Evolutionary conservation across 345 rosid species (phyloP), one percentile per base, ranked within the genome.

Genomic region (Capsella bursapastoris): DNA sequence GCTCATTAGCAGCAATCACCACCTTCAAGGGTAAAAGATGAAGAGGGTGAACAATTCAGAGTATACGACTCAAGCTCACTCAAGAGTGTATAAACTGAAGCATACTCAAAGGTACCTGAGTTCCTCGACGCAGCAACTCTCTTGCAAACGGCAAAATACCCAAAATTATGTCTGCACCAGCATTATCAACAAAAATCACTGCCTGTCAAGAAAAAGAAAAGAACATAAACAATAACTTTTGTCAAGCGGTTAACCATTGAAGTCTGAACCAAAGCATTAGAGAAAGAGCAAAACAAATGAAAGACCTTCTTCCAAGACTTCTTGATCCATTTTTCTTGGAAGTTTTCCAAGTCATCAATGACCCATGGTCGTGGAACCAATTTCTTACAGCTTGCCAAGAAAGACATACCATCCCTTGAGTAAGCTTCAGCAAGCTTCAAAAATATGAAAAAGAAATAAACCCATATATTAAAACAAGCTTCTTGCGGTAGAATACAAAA

Each of bases 161-260:
- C 86, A 92, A 81, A 66, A 96, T 84, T 59, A 96, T 87, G 85
- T 96, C 98, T 25, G 99, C 99, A 76, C 99, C 98, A 79, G 99
- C 90, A 82, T 96, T 90, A 70, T 96, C 98, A 80, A 92, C 98
- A 84, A 89, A 96, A 73, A 96, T 90, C 80, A 90, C 82, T 61
- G 87, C 97, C 99, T 95, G 90, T 53, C 68, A 77, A 50, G 74
- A 45, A 27, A 74, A 76, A 51, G 47, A 3, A 11, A 45, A 31
- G 11, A 22, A 22, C 25, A 1, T 16, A 41, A 51, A 52, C 40
- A 43, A 13, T 50, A 10, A 0, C 4, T 3, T 32, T 31, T 52
- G 64, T 51, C 38, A 68, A 75, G 48, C 3, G 27, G 41, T n/a
- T 2, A 8, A 53, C 14, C 65, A 53, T 28, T 27, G 14, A 55